Conservation (phyloP, 441 rosid genomes). For the Erodium texanum region DNA sequence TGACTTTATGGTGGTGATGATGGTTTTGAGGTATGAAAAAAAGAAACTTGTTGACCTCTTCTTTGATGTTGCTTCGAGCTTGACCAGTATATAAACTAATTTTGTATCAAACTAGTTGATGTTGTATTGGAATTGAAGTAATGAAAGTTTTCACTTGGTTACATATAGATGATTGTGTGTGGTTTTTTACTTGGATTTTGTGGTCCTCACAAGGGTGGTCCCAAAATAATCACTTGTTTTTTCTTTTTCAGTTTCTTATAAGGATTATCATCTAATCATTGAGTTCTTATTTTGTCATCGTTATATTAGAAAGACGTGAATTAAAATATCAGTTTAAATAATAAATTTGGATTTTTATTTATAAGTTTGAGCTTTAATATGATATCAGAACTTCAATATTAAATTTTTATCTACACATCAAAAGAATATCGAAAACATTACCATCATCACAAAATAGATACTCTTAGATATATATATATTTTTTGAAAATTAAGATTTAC, state of each 20-base stretch:
- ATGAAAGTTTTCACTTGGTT: background rate
- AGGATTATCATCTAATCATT: no score
- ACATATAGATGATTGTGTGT: background rate
- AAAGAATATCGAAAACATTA: no score
- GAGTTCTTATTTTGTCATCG: no score
- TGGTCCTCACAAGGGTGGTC: background rate
- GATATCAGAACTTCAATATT: no score
- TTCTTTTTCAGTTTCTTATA: background rate
- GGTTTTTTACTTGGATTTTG: background rate
- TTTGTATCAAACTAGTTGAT: background rate
- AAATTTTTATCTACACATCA: no score
- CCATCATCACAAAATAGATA: no score
- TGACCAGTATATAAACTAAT: background rate
- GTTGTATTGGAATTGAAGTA: slow-evolving; percentile 6
- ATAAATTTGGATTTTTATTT: no score
- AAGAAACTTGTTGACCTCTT: background rate
- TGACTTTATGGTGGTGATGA: background rate
- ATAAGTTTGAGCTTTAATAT: no score
- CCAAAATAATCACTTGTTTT: background rate
- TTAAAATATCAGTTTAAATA: no score
- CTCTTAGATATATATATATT: no score
- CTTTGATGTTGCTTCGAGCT: background rate
- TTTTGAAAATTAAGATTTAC: no score
- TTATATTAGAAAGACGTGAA: no score
- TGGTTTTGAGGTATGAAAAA: slow-evolving; percentile 9